These are phyloP conservation scores for Rosa persica DNA, from an alignment of 306 rosid genomes.

Conservation along the genomic window DNA sequence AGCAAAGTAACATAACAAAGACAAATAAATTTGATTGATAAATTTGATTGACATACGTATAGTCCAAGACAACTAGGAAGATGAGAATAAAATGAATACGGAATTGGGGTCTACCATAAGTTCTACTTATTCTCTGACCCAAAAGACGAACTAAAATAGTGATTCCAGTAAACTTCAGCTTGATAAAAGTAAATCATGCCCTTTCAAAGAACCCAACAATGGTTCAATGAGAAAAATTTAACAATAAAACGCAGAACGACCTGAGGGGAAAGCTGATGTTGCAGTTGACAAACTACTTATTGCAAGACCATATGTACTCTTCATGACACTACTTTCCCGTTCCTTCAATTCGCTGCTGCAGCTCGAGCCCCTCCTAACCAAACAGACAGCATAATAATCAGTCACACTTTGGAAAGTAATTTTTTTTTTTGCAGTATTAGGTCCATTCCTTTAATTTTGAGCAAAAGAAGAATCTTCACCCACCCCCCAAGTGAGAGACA, in stretches of 20 bases:
- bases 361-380: slow-evolving; percentile 54
- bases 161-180: slow-evolving; percentile 26
- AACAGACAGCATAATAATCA: slow-evolving; percentile 27
- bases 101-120: slow-evolving; percentile 32
- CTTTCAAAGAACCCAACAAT: slow-evolving; percentile 37
- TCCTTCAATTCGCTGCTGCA: slow-evolving; percentile 50
- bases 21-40: slow-evolving; percentile 13
- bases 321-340: slow-evolving; percentile 17
- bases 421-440: no score
- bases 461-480: slow-evolving; percentile 9
- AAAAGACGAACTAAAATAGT: slow-evolving; percentile 11
- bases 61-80: slow-evolving; percentile 6
- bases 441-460: not conserved
- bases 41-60: slow-evolving; percentile 1
- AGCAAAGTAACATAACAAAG: slow-evolving; percentile 16
- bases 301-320: slow-evolving; percentile 42
- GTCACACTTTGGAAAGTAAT: not conserved
- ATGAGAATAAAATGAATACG: slow-evolving; percentile 18
- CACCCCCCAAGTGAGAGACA: not conserved
- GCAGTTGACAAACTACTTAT: slow-evolving; percentile 48
- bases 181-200: slow-evolving; percentile 34
- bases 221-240: slow-evolving; percentile 27
- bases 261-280: slow-evolving; percentile 44
- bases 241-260: slow-evolving; percentile 29
- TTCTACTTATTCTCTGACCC: slow-evolving; percentile 26